Base-by-base conservation (phyloP, 78 protist genomes). In the Creolimax fragrantissima region DNA sequence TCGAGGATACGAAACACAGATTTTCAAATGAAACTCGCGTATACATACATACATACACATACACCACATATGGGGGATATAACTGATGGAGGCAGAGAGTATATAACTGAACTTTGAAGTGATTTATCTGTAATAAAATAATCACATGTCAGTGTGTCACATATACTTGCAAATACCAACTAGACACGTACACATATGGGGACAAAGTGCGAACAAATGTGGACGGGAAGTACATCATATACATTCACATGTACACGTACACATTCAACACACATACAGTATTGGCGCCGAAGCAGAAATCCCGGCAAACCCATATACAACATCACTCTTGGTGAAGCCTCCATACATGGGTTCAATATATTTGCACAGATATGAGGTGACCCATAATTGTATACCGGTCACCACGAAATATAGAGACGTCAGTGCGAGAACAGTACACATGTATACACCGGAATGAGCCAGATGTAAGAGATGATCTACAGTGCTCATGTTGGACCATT, bases 391-490 rank as follows among this genome's bases (percentile, higher is more conserved):
- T 24, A 90, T 74, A 35, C 92, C 84, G 1, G 92, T 90, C 35
- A 90, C 92, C 7, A 90, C 92, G 47, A 90, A 90, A 43, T 90
- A 90, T 81, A 90, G 84, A 6, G 92, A 6, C 37, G 35, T 24
- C 7, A 83, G 35, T 11, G 86, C 86, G 44, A 83, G 7, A 24
- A 83, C 35, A 24, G 86, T 83, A 41, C 86, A 83, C 42, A 83
- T 35, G 86, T 83, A 83, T 5, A 83, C 86, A 35, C 42, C 42
- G 41, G 86, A 35, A 24, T 24, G 37, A 17, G 86, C 86, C 86
- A 83, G 86, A 24, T 11, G 42, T 41, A 24, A 36, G 44, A 83
- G 86, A 6, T 83, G 86, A 36, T 5, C 7, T 24, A 6, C 17
- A 24, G 35, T 11, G 41, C 41, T 17, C 41, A 83, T 11, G 39